Evolutionary conservation across 2,329 filamentous ascomycete species (phyloP), one percentile per base, ranked within the genome.

Genomic region (Colletotrichum sp.): DNA sequence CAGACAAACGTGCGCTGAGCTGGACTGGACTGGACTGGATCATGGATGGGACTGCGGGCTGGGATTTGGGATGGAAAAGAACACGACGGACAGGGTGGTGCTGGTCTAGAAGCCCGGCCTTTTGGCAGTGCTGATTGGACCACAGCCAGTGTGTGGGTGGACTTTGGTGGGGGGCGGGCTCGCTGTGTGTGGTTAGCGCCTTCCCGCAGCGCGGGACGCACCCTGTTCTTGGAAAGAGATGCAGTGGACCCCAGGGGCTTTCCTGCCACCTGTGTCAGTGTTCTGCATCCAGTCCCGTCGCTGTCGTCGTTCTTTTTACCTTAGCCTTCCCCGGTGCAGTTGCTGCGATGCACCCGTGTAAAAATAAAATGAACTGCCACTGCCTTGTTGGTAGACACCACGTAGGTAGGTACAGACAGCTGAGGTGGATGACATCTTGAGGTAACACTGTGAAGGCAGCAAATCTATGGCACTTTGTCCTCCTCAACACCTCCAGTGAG

Each of bases 161-260:
- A 4, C 27, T 36, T 6, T 10, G 22, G 58, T 66, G 48, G 71
- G 55, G 43, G 28, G 27, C 12, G 48, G 27, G 30, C 16, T 34
- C 28, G 5, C 58, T 66, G 43, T 52, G 43, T 32, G 10, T 62
- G 58, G 58, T 36, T 76, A 76, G 74, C 74, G 71, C 71, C 60
- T 71, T 71, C 74, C 66, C 71, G 66, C 39, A 30, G 39, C 36
- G 71, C 55, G 71, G 74, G 56, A 75, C 60, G 66, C 55, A 70
- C 66, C 71, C 62, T 75, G 71, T 75, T 75, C 55, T 76, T 70
- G 66, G 66, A 75, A 75, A 36, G 55, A 71, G 55, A 32, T 10
- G 43, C 25, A 60, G 56, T 48, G 74, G 64, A 61, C 58, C 58
- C 34, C 65, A 74, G 71, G 74, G 74, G 70, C 48, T 58, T 66